A percentile compares a stretch with the other conserved stretches of the same genome.
Evolutionary conservation across 495 filamentous ascomycete genomes (phyloP).

Genomic region (Penicillium malachiteum): DNA sequence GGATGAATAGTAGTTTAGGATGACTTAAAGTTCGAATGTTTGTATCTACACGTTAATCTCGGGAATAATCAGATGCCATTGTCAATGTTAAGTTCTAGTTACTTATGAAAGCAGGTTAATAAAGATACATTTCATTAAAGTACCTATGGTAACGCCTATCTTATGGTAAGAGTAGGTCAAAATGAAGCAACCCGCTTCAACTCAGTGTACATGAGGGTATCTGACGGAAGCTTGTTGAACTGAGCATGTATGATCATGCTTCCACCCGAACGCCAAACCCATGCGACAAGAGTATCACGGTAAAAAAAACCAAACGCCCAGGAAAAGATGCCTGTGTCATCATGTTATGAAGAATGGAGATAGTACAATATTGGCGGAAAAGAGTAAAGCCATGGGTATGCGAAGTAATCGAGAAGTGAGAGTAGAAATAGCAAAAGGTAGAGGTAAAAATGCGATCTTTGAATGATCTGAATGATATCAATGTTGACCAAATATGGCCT

Average conservation of each 20-base stretch:
- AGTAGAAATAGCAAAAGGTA: neutral
- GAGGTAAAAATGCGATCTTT: too few species aligned
- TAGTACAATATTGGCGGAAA: neutral
- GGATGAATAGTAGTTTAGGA: neutral
- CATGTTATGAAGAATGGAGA: neutral
- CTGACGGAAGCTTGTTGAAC: conserved; percentile 6
- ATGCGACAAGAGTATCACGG: conserved; percentile 10
- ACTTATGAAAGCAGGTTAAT: too few species aligned
- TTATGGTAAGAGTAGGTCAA: too few species aligned
- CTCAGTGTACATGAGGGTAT: conserved; percentile 1
- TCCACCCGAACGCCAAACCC: conserved; percentile 13
- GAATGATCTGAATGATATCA: too few species aligned
- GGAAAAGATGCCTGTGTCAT: conserved; percentile 7
- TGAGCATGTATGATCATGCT: conserved; percentile 7
- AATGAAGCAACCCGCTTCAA: neutral
- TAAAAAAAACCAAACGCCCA: conserved; percentile 11
- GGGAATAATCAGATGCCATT: too few species aligned
- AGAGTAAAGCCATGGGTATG: too few species aligned
- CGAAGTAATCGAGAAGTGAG: neutral
- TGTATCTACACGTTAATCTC: neutral
- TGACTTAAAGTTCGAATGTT: neutral
- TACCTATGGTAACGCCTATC: neutral
- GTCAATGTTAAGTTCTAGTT: too few species aligned
- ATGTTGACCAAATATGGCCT: too few species aligned
- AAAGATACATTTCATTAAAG: neutral